These are phyloP conservation scores for Fusarium tanahbumbuense DNA, from an alignment of 2,329 filamentous ascomycete genomes.

Conservation along the genomic window DNA sequence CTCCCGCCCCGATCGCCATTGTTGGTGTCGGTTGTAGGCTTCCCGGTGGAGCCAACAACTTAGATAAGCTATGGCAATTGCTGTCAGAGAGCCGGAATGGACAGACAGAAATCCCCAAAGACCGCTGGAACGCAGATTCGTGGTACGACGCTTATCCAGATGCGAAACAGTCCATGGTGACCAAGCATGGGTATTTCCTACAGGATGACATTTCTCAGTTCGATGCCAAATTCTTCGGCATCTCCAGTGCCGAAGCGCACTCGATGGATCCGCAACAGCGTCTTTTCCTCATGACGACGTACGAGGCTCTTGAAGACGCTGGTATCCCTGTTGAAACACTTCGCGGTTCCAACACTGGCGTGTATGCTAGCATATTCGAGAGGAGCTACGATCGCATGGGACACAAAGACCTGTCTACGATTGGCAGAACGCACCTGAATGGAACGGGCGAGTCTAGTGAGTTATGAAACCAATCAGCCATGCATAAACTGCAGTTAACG, in stretches of 20 bases:
- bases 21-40: constrained; percentile 7
- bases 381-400: constrained; percentile 15
- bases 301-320: constrained; percentile 11
- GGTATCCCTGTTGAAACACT: constrained; percentile 4
- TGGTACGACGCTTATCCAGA: constrained; percentile 10
- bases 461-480: accelerated
- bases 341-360: constrained; percentile 2
- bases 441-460: constrained; percentile 9
- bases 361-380: constrained; percentile 15
- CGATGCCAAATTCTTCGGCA: constrained; percentile 10
- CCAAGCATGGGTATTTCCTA: constrained; percentile 6
- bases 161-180: constrained; percentile 9
- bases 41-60: constrained; percentile 11
- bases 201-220: constrained; percentile 14
- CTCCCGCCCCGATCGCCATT: constrained; percentile 2
- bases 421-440: constrained; percentile 2
- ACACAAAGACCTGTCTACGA: constrained; percentile 10
- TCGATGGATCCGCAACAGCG: constrained; percentile 1
- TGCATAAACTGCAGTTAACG: background rate
- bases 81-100: background rate
- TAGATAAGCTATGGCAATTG: constrained; percentile 4
- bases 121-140: constrained; percentile 10
- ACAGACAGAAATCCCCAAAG: constrained; percentile 4
- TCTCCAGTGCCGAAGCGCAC: constrained; percentile 4
- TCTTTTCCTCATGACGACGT: constrained; percentile 5